A percentile compares a stretch with the other conserved stretches of the same genome.
phyloP scores from a whole-genome alignment of 768 basidiomycete genomes.

The Amanita pallidorosea region DNA sequence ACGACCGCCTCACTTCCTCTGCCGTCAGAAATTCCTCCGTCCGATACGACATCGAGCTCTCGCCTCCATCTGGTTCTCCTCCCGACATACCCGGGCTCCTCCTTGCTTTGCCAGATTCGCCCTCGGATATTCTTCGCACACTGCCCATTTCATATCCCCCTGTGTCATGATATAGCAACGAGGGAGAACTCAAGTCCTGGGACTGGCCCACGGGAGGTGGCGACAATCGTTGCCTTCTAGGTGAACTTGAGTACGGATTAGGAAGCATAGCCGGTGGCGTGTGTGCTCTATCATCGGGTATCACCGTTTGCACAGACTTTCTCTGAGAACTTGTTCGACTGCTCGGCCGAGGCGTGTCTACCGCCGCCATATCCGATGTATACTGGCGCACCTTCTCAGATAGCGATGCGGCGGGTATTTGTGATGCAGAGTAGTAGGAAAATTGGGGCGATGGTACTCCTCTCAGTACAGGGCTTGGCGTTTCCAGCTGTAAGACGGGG shows the following conservation, averaged over 20 bases:
- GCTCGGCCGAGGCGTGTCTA: conserved; percentile 22
- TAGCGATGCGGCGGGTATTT: conserved; percentile 50
- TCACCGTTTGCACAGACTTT: conserved; percentile 16
- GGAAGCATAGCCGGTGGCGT: conserved; percentile 2
- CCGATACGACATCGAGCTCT: conserved; percentile 26
- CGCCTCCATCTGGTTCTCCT: conserved; percentile 13
- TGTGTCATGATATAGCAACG: conserved; percentile 7
- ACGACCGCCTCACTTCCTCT: conserved; percentile 17
- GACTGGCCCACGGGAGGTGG: background rate
- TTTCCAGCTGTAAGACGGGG: background rate
- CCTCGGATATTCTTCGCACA: conserved; percentile 15
- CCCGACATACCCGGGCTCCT: background rate
- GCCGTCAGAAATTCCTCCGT: conserved; percentile 32
- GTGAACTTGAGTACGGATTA: conserved; percentile 17
- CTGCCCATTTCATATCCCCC: conserved; percentile 27
- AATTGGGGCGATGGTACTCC: conserved; percentile 25
- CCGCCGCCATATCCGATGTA: conserved; percentile 21
- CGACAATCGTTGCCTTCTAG: background rate
- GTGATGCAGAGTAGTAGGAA: conserved; percentile 65
- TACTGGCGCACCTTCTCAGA: conserved; percentile 39
- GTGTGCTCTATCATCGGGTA: background rate
- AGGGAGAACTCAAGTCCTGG: background rate
- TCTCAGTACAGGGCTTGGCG: conserved; percentile 6
- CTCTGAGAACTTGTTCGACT: conserved; percentile 20
- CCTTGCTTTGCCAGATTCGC: background rate